phyloP scores from a whole-genome alignment of 352 stramenopile genomes.

The Globisporangium takayamanum region DNA sequence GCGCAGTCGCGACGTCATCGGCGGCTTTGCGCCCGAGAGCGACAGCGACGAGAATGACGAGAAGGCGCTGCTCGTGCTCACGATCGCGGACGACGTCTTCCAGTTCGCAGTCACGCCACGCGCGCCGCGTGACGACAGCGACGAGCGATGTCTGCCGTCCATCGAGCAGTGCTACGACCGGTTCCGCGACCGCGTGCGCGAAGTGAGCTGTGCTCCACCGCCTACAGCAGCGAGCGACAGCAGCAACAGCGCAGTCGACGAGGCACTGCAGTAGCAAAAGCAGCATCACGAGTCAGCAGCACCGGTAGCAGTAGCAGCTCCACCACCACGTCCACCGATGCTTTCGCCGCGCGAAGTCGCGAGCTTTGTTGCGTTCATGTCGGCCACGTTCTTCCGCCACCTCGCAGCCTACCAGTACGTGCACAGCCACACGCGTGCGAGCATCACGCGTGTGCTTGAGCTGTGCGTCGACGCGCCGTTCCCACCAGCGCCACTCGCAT shows the following conservation, averaged over 20 bases:
- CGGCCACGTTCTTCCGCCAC: conserved; percentile 63
- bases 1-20: conserved; percentile 5
- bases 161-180: conserved; percentile 33
- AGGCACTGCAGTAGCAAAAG: not conserved
- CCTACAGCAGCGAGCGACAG: not conserved
- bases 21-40: not conserved
- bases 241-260: not conserved
- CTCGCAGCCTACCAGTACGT: conserved; percentile 56
- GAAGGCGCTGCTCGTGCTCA: conserved; percentile 39
- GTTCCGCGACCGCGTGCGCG: conserved; percentile 27
- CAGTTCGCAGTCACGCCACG: conserved; percentile 29
- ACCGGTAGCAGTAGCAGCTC: not conserved
- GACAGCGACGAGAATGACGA: conserved; percentile 15
- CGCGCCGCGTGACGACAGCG: not conserved
- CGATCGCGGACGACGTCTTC: conserved; percentile 49
- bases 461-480: conserved; percentile 49
- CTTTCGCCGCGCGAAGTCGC: conserved; percentile 38
- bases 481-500: conserved; percentile 24
- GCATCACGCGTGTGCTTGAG: conserved; percentile 21
- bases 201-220: conserved; percentile 9
- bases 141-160: conserved; percentile 14
- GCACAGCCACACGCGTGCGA: conserved; percentile 25
- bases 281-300: not conserved
- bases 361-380: conserved; percentile 61
- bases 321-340: conserved; percentile 3